These are phyloP conservation scores for Luffa aegyptiaca DNA, from an alignment of 306 rosid genomes.

Conservation along the genomic window DNA sequence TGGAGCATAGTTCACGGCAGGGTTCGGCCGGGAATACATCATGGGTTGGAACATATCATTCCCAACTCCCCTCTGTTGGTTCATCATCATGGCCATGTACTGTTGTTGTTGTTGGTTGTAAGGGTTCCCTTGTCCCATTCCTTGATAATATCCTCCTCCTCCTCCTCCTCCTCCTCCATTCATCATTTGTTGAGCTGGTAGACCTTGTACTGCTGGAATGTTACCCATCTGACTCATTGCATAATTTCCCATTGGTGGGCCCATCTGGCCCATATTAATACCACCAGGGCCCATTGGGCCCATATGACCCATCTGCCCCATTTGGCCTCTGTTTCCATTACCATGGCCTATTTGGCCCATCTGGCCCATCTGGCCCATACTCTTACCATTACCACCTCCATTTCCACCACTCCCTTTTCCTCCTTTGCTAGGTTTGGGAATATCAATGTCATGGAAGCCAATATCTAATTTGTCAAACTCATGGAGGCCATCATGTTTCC, in stretches of 20 bases:
- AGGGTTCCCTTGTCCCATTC: slow-evolving; percentile 40
- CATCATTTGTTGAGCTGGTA: slow-evolving; percentile 56
- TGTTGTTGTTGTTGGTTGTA: slow-evolving; percentile 39
- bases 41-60: slow-evolving; percentile 60
- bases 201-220: slow-evolving; percentile 69
- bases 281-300: slow-evolving; percentile 17
- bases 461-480: slow-evolving; percentile 25
- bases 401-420: slow-evolving; percentile 21
- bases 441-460: slow-evolving; percentile 42
- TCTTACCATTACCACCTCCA: neutral
- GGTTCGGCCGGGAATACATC: slow-evolving; percentile 54
- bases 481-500: slow-evolving; percentile 17
- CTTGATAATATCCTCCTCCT: slow-evolving; percentile 46
- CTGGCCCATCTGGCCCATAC: slow-evolving; percentile 7
- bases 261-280: slow-evolving; percentile 3
- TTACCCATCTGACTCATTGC: slow-evolving; percentile 45
- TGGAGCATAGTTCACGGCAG: slow-evolving; percentile 37
- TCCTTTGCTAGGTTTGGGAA: slow-evolving; percentile 32
- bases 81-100: slow-evolving; percentile 88
- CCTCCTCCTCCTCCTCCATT: slow-evolving; percentile 46
- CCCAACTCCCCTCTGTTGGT: slow-evolving; percentile 52
- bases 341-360: slow-evolving; percentile 22
- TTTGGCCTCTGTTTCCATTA: slow-evolving; percentile 9
- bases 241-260: slow-evolving; percentile 27
- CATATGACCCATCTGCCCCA: slow-evolving; percentile 15